Conservation (phyloP, 2,329 filamentous ascomycete species). For the Blastomyces parvus region DNA sequence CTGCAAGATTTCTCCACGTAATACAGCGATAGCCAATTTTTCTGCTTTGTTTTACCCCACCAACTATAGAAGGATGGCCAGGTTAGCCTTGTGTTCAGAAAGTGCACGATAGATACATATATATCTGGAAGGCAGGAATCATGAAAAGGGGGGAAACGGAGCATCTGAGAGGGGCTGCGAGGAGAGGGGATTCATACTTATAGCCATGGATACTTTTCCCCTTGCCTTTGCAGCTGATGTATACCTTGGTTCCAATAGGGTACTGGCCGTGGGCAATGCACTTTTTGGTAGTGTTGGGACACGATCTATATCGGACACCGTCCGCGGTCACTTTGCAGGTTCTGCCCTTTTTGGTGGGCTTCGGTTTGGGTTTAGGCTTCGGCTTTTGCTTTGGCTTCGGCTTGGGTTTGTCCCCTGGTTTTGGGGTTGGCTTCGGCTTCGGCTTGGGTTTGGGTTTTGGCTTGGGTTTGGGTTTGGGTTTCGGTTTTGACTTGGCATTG, state of each 20-base stretch:
- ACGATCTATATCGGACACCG: conserved; percentile 3
- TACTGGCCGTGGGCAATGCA: conserved; percentile 5
- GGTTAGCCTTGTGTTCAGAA: neutral
- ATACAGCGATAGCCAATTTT: neutral
- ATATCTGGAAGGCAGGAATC: neutral
- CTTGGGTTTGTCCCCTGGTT: neutral
- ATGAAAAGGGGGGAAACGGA: neutral
- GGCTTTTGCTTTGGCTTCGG: neutral
- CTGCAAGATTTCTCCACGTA: neutral
- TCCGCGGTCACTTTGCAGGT: conserved; percentile 6
- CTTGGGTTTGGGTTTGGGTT: neutral
- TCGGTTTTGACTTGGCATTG: conserved; percentile 2
- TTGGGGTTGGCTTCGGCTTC: no score
- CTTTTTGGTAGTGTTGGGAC: conserved; percentile 4
- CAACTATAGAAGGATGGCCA: neutral
- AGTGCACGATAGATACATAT: neutral
- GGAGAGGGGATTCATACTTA: neutral
- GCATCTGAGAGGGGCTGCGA: neutral
- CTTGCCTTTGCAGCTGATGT: neutral
- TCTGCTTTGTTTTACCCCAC: neutral
- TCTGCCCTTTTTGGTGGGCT: neutral
- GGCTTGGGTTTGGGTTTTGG: no score
- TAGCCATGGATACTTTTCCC: neutral
- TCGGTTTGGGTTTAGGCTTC: neutral
- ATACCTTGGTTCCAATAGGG: conserved; percentile 2